A percentile compares a stretch with the other conserved stretches of the same genome.
These are phyloP conservation scores for Lentinula aciculospora DNA, from an alignment of 768 basidiomycete genomes.

Conservation along the genomic window DNA sequence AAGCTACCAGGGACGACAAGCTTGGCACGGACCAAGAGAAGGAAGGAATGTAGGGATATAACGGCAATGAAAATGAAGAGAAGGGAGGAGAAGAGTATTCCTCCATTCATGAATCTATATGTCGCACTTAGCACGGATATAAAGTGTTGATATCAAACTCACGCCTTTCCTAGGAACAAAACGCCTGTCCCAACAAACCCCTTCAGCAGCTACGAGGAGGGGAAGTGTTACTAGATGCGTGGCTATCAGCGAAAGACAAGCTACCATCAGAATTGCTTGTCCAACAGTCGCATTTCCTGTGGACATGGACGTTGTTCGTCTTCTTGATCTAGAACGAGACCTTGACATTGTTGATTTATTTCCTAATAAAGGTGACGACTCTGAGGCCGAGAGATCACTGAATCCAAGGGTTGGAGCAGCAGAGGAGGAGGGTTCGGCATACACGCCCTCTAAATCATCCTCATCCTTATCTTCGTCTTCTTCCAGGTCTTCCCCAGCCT, in stretches of 20 bases:
- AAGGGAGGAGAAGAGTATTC: slow-evolving; percentile 80
- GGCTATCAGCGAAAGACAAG: slow-evolving; percentile 14
- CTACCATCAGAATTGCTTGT: slow-evolving; percentile 90
- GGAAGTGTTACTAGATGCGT: slow-evolving; percentile 1
- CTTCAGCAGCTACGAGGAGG: slow-evolving; percentile 64
- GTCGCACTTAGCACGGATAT: background rate
- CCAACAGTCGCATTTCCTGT: slow-evolving; percentile 86
- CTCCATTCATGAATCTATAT: slow-evolving; percentile 90
- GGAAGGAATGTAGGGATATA: slow-evolving; percentile 89
- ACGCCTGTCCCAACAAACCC: slow-evolving; percentile 95
- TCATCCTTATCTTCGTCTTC: slow-evolving; percentile 75
- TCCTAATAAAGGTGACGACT: slow-evolving; percentile 40
- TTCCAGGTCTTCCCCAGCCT: slow-evolving; percentile 90
- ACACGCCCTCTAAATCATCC: slow-evolving; percentile 17
- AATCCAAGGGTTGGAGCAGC: slow-evolving; percentile 13
- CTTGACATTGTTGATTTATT: slow-evolving; percentile 19
- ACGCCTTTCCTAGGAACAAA: slow-evolving; percentile 94
- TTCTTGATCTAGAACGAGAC: slow-evolving; percentile 49
- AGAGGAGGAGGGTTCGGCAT: background rate
- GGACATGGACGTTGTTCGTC: slow-evolving; percentile 51
- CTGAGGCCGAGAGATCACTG: slow-evolving; percentile 20
- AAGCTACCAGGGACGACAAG: slow-evolving; percentile 89
- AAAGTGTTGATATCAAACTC: slow-evolving; percentile 10
- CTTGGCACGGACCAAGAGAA: slow-evolving; percentile 84
- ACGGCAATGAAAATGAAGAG: slow-evolving; percentile 76